Evolutionary conservation across 202 grass and related monocot genomes (phyloP).

Genomic region (Miscanthus sacchariflorus): DNA sequence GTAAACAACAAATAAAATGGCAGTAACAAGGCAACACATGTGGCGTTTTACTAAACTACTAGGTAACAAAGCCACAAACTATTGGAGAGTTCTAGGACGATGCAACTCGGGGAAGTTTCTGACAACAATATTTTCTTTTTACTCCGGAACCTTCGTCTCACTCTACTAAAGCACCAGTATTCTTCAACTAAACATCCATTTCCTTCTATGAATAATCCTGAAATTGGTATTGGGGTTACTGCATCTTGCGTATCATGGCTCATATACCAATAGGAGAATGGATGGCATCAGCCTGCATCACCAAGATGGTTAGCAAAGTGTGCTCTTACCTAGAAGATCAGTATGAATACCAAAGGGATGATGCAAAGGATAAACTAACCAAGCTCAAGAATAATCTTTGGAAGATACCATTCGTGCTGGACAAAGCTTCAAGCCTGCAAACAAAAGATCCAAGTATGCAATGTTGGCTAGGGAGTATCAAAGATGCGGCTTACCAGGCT

Average conservation of each 20-base stretch:
- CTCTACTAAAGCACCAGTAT: background rate
- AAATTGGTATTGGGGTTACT: too few species aligned
- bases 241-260: background rate
- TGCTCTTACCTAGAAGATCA: constrained; percentile 47
- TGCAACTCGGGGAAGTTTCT: constrained; percentile 21
- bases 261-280: constrained; percentile 34
- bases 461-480: constrained; percentile 25
- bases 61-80: background rate
- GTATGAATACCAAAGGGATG: constrained; percentile 46
- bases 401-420: background rate
- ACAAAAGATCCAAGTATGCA: constrained; percentile 4
- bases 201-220: background rate
- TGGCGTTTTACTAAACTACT: background rate
- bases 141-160: background rate
- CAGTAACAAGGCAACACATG: background rate
- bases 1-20: background rate
- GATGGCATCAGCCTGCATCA: constrained; percentile 31
- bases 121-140: background rate
- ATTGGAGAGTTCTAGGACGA: background rate
- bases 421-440: constrained; percentile 14
- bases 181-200: background rate
- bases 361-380: constrained; percentile 41
- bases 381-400: constrained; percentile 30
- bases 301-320: constrained; percentile 38
- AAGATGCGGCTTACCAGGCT: constrained; percentile 45